Evolutionary conservation across 2,329 filamentous ascomycete species (phyloP), one percentile per base, ranked within the genome.

Genomic region (Pyrenochaeta sp.): DNA sequence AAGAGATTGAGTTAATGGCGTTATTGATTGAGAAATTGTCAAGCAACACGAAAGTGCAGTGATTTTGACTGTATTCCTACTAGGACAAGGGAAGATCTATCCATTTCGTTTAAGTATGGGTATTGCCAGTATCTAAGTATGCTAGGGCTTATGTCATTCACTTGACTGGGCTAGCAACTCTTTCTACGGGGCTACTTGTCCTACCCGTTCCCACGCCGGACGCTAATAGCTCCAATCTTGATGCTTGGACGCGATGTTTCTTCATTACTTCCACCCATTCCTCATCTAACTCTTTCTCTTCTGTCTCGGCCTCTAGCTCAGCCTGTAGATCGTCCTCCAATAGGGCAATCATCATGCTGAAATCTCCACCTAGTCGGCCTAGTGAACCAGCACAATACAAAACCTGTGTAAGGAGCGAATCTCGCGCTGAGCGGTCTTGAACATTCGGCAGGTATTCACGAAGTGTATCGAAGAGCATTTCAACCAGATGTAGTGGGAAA

Each of bases 341-440:
- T 32, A 86, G 68, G 0, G 92, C 91, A 52, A 98, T 82, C 61
- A 97, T 85, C 79, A 97, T 85, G 50, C 93, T 90, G 76, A 99
- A 99, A 74, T 99, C 95, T 1, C 91, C 93, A 2, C 95, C 95
- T 0, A 98, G 79, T 41, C 95, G 85, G 0, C 94, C 94, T 43
- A 99, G 79, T 76, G 93, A 97, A 40, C 92, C 91, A 0, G 94
- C 93, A 66, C 92, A 96, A 76, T 97, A 98, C 7, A 98, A 79
- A 0, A 97, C 90, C 73, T 98, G 94, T 0, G 93, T 98, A 32
- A 97, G 78, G 49, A 98, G 82, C 69, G 92, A 96, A 71, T 98
- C 94, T 29, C 92, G 82, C 0, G 90, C 89, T 20, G 89, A 85
- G 58, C 88, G 88, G 67, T 97, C 93, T 61, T 85, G 86, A 3